These are phyloP conservation scores for Artemisia tridentata DNA, from an alignment of 129 eudicot species.

Conservation along the genomic window DNA sequence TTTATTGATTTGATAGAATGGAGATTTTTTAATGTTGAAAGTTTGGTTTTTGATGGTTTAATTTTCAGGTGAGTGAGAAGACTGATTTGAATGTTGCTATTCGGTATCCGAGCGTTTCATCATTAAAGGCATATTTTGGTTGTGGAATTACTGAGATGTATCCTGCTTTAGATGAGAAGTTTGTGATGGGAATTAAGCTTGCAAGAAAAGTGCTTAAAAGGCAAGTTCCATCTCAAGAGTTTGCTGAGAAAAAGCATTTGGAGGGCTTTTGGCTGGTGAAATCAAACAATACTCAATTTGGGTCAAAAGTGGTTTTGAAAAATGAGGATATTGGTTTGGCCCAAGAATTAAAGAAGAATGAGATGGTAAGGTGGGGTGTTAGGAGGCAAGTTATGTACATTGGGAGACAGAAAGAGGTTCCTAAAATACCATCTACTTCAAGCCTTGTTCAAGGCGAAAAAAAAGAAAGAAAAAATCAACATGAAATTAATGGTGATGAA, in stretches of 20 bases:
- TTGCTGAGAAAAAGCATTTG: constrained; percentile 51
- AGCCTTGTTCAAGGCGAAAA: constrained; percentile 48
- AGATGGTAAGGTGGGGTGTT: constrained; percentile 71
- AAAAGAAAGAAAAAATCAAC: constrained; percentile 13
- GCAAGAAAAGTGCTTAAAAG: constrained; percentile 67
- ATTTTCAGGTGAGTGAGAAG: constrained; percentile 75
- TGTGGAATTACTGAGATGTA: constrained; percentile 45
- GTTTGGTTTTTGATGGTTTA: neutral
- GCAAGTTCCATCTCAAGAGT: constrained; percentile 58
- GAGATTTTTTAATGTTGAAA: neutral
- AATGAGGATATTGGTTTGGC: constrained; percentile 44
- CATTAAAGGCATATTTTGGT: constrained; percentile 57
- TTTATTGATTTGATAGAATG: neutral
- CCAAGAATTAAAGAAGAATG: constrained; percentile 39
- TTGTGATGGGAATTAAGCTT: constrained; percentile 68
- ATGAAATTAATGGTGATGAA: constrained; percentile 11
- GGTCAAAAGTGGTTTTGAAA: constrained; percentile 9
- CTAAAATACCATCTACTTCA: constrained; percentile 48
- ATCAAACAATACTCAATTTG: neutral
- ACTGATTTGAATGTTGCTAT: constrained; percentile 65
- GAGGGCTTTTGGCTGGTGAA: constrained; percentile 59
- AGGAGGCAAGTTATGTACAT: constrained; percentile 67
- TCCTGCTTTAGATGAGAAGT: constrained; percentile 79
- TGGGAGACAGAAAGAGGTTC: constrained; percentile 42
- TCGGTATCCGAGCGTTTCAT: constrained; percentile 67